Percentiles rank a stretch among this genome's conserved stretches.
These are phyloP conservation scores for Rhodocollybia butyracea DNA, from an alignment of 768 basidiomycete species.

Conservation along the genomic window DNA sequence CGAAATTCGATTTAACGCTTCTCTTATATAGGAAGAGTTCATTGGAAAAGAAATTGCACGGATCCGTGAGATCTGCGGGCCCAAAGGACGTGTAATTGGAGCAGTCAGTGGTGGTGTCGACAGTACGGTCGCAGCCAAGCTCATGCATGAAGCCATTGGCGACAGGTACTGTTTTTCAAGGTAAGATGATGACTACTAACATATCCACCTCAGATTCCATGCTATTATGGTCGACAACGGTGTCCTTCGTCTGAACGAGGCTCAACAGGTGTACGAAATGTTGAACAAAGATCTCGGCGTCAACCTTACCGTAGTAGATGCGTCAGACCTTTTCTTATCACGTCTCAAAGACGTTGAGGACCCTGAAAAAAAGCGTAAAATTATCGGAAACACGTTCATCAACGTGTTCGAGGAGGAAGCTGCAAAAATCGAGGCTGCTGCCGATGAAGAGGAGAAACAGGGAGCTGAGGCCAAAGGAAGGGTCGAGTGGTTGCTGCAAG, in stretches of 20 bases:
- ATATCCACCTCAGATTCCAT: constrained; percentile 67
- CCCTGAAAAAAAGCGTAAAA: constrained; percentile 95
- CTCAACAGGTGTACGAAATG: constrained; percentile 88
- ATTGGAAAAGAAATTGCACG: constrained; percentile 94
- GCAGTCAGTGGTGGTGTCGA: constrained; percentile 98
- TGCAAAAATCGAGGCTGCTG: constrained; percentile 77
- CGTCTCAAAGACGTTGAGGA: constrained; percentile 91
- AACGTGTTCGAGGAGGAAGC: constrained; percentile 97
- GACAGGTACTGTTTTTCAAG: constrained; percentile 59
- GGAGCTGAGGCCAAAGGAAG: constrained; percentile 78
- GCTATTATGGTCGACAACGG: constrained; percentile 99
- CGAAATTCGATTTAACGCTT: constrained; percentile 8
- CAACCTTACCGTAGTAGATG: constrained; percentile 94
- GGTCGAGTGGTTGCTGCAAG: constrained; percentile 97
- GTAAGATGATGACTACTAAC: background rate
- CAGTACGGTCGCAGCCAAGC: constrained; percentile 95
- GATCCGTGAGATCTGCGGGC: constrained; percentile 92
- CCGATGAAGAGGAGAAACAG: constrained; percentile 68
- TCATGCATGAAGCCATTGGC: constrained; percentile 99
- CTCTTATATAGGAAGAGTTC: constrained; percentile 75
- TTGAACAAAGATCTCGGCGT: constrained; percentile 91
- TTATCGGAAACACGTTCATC: constrained; percentile 99
- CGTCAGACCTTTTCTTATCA: constrained; percentile 88
- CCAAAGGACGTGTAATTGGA: constrained; percentile 93
- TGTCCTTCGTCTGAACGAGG: constrained; percentile 90